phyloP scores from a whole-genome alignment of 1,139 yeast genomes.

The Hemisphaericaspora subhashii region DNA sequence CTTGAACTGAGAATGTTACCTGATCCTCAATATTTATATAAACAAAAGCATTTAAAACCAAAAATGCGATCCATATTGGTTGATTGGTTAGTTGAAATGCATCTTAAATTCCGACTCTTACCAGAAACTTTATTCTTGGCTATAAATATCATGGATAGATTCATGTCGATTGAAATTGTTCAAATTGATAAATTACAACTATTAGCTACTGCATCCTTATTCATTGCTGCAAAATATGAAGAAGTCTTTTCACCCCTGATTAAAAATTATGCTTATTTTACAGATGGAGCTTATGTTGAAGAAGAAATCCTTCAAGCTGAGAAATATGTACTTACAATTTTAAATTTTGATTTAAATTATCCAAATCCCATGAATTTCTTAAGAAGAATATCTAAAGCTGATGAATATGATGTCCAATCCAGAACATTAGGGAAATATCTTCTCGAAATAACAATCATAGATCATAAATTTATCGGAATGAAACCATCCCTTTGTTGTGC shows the following conservation, averaged over 20 bases:
- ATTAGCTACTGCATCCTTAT: conserved; percentile 85
- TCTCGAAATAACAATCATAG: conserved; percentile 78
- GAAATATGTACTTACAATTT: conserved; percentile 71
- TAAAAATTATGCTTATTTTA: conserved; percentile 82
- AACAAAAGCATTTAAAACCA: conserved; percentile 78
- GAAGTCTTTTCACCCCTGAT: conserved; percentile 92
- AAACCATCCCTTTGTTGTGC: conserved; percentile 87
- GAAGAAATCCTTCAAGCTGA: conserved; percentile 89
- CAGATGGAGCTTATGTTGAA: conserved; percentile 81
- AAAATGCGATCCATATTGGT: conserved; percentile 86
- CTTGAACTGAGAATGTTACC: conserved; percentile 79
- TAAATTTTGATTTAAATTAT: conserved; percentile 78
- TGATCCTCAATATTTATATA: conserved; percentile 67
- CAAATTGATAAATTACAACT: conserved; percentile 84
- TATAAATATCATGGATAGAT: conserved; percentile 87
- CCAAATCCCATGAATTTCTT: conserved; percentile 95
- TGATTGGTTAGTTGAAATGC: conserved; percentile 95
- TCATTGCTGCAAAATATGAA: conserved; percentile 93
- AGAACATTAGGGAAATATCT: conserved; percentile 90
- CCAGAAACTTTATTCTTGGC: conserved; percentile 92
- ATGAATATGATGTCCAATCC: conserved; percentile 88
- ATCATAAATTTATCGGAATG: conserved; percentile 75
- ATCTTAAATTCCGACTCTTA: conserved; percentile 76
- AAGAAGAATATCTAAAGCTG: conserved; percentile 92
- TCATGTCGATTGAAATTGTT: conserved; percentile 76